Base-by-base conservation (phyloP, 805 yeast species). In the Starmerella vaccinii region DNA sequence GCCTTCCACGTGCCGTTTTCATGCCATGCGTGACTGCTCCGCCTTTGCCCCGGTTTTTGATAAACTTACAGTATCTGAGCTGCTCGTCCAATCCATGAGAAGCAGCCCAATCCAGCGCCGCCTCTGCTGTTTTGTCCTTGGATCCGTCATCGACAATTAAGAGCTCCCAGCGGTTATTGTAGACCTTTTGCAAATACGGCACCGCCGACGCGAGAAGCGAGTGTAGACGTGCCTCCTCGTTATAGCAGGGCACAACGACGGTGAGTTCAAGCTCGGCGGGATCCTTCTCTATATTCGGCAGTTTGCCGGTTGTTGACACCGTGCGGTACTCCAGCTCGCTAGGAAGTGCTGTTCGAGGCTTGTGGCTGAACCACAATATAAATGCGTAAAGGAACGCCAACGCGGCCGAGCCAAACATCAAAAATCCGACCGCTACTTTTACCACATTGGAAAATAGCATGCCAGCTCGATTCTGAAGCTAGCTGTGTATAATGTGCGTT, bases 21-120 rank as follows among this genome's bases (percentile, higher is more conserved):
- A 92, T 68, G 6, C 98, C 98, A 66, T 90, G 97, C 16, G 94
- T 80, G 0, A 92, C 97, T 0, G 97, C 98, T 12, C 97, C 96
- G 32, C 94, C 94, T 68, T 90, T 90, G 23, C 98, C 98, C 60
- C 98, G 75, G 65, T 92, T 92, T 55, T 76, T 65, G 22, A 68
- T 76, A 55, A 92, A 73, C 57, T 73, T 74, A n/a, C 85, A 73
- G 40, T 86, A 88, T 58, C 90, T 72, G 61, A 92, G 60, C 49
- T 74, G 74, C 46, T 79, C 83, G 0, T 85, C 81, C 33, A 80
- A 65, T 53, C 74, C 72, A 43, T 75, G 69, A 8, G 67, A 59
- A 7, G 62, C 56, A 1, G 78, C 75, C 64, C 83, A 73, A n/a
- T 71, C 64, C 35, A 92, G 63, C 12, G 95, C 94, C 61, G 71